Base-by-base conservation (phyloP, 345 rosid genomes). In the Fremontodendron californicum region DNA sequence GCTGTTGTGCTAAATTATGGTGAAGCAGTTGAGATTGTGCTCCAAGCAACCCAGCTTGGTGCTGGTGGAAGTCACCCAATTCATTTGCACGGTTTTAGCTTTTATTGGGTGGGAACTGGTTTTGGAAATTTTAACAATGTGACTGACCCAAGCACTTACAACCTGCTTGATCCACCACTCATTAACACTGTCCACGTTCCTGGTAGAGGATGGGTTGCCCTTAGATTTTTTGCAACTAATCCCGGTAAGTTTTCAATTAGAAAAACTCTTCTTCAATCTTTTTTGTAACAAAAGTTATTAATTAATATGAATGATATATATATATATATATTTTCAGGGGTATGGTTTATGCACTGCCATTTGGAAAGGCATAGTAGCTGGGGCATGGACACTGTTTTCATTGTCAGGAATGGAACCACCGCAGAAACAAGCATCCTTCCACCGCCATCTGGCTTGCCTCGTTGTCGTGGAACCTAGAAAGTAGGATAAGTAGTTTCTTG, bases 301-400 rank as follows among this genome's bases (percentile, higher is more conserved):
- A 66, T 11, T 27, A 2, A 40, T 21, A 65, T n/a, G 0, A 55
- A 21, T 8, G 4, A 19, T 63, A 6, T 35, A n/a, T 39, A 8
- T 21, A 25, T 13, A 5, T 69, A 3, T 31, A 13, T 39, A 18
- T 72, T n/a, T 62, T 23, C 78, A 84, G 82, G 87, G 6, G 79
- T 82, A 1, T 84, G 85, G 87, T 76, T 79, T 11, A 71, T 80
- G 84, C 86, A 84, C 35, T 84, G 82, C 19, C 84, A 81, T 71
- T 49, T 84, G 4, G 84, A 76, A 9, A 29, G 79, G 51, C 86
- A 81, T 72, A 29, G 42, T 16, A 68, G 65, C 9, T 81, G 82
- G 86, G 86, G 86, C 0, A 84, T 84, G 86, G 72, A 77, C 37
- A 78, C 84, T 2, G 82, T 79, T 46, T 60, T 84, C 54, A 84